Percentiles rank a stretch among this genome's conserved stretches.
phyloP scores from a whole-genome alignment of 1,139 yeast species.

The Ogataea hybrid region DNA sequence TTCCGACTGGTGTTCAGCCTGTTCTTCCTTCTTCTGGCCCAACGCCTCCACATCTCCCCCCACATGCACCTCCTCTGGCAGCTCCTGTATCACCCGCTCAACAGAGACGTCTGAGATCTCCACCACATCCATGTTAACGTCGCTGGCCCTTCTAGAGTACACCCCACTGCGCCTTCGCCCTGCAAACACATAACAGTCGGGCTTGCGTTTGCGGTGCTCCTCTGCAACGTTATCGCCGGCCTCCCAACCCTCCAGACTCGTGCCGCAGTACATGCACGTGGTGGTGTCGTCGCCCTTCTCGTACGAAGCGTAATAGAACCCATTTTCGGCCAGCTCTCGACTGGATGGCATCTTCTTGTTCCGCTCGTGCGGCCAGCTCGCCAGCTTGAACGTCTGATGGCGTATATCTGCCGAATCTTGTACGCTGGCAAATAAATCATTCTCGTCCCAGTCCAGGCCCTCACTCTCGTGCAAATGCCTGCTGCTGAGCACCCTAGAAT shows the following conservation, averaged over 20 bases:
- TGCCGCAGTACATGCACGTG: slow-evolving; percentile 68
- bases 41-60: neutral
- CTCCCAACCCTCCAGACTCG: slow-evolving; percentile 73
- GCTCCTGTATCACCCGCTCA: neutral
- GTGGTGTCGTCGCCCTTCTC: slow-evolving; percentile 57
- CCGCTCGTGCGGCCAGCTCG: slow-evolving; percentile 52
- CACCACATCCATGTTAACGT: slow-evolving; percentile 5
- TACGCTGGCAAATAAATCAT: slow-evolving; percentile 38
- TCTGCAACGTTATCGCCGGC: slow-evolving; percentile 58
- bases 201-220: slow-evolving; percentile 48
- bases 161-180: slow-evolving; percentile 2
- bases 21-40: neutral
- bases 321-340: slow-evolving; percentile 46
- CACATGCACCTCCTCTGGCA: neutral
- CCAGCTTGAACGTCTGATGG: slow-evolving; percentile 46
- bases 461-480: slow-evolving; percentile 19
- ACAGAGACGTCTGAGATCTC: slow-evolving; percentile 4
- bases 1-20: too few relatives aligned
- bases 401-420: slow-evolving; percentile 43
- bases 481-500: slow-evolving; percentile 36
- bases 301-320: slow-evolving; percentile 51
- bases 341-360: slow-evolving; percentile 38
- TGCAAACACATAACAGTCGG: slow-evolving; percentile 49
- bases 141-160: slow-evolving; percentile 1
- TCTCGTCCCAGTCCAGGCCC: slow-evolving; percentile 26